Conservation (phyloP, 805 yeast species). For the Trichomonascus vanleenenianus region DNA sequence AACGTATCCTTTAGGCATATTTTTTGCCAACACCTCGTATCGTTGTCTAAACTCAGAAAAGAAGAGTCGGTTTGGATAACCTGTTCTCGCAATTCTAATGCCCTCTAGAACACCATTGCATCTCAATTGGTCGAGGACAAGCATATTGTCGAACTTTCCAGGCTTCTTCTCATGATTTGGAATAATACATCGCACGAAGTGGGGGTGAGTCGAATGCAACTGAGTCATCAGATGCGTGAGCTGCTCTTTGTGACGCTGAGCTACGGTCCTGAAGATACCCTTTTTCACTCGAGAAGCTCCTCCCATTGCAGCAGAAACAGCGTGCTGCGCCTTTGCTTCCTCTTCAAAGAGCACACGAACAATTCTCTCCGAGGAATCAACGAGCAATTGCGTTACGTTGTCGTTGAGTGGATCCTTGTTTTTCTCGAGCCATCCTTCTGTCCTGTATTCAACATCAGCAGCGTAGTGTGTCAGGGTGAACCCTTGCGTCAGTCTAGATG, state of each 20-base stretch:
- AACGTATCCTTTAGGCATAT: constrained; percentile 33
- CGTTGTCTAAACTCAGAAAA: constrained; percentile 73
- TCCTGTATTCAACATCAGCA: constrained; percentile 88
- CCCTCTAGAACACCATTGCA: constrained; percentile 99
- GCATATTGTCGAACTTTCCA: constrained; percentile 56
- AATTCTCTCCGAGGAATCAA: constrained; percentile 49
- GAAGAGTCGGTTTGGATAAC: constrained; percentile 87
- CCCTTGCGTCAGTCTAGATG: constrained; percentile 68
- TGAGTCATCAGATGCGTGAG: constrained; percentile 62
- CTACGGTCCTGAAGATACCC: constrained; percentile 65
- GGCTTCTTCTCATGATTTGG: constrained; percentile 78
- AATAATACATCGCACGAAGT: constrained; percentile 90
- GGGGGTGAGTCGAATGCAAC: constrained; percentile 78
- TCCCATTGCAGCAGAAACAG: constrained; percentile 15
- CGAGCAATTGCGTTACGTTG: constrained; percentile 52
- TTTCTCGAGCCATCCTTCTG: constrained; percentile 89
- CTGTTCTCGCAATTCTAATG: constrained; percentile 92
- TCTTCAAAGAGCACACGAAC: constrained; percentile 48
- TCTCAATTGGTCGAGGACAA: constrained; percentile 82
- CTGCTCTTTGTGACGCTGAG: constrained; percentile 85
- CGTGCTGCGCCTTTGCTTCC: constrained; percentile 21
- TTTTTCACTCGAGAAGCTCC: constrained; percentile 24
- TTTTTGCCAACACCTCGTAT: constrained; percentile 60
- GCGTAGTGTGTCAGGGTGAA: constrained; percentile 90
- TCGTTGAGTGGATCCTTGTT: constrained; percentile 91